Conservation (phyloP, 352 stramenopile genomes). For the Phytophthora megakarya region DNA sequence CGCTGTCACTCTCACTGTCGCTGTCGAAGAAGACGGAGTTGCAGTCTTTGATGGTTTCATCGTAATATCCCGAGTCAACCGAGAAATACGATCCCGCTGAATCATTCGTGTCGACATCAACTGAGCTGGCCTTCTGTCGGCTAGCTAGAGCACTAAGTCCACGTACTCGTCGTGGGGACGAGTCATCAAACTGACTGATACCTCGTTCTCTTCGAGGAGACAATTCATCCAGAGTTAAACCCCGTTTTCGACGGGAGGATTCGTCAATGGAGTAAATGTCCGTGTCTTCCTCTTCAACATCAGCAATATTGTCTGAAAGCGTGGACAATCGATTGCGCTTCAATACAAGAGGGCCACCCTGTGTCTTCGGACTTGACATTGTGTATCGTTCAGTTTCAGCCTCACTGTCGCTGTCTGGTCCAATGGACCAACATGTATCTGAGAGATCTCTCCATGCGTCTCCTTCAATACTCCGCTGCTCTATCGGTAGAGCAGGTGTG, state of each 20-base stretch:
- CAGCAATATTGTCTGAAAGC: constrained; percentile 22
- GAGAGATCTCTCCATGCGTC: constrained; percentile 32
- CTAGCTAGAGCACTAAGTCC: constrained; percentile 27
- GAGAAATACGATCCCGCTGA: constrained; percentile 32
- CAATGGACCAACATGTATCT: constrained; percentile 46
- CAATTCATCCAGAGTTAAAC: constrained; percentile 8
- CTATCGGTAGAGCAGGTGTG: not conserved
- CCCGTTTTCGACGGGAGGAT: constrained; percentile 22
- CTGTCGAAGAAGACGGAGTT: constrained; percentile 26
- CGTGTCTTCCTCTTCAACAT: constrained; percentile 12
- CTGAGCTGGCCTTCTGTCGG: constrained; percentile 13
- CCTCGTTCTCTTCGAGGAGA: constrained; percentile 16
- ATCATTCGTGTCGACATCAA: constrained; percentile 19
- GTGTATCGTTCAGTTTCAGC: constrained; percentile 23
- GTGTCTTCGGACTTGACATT: not conserved
- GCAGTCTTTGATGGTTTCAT: constrained; percentile 33
- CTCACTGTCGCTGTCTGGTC: constrained; percentile 34
- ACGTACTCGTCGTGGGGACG: constrained; percentile 27
- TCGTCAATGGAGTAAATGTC: constrained; percentile 23
- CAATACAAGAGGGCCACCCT: not conserved
- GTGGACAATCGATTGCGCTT: constrained; percentile 20
- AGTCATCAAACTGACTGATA: constrained; percentile 28
- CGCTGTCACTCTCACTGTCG: constrained; percentile 22
- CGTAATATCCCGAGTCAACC: constrained; percentile 31
- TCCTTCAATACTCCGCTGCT: constrained; percentile 1